Base-by-base conservation (phyloP, 164 flowering plant species). In the Pachysandra terminalis region DNA sequence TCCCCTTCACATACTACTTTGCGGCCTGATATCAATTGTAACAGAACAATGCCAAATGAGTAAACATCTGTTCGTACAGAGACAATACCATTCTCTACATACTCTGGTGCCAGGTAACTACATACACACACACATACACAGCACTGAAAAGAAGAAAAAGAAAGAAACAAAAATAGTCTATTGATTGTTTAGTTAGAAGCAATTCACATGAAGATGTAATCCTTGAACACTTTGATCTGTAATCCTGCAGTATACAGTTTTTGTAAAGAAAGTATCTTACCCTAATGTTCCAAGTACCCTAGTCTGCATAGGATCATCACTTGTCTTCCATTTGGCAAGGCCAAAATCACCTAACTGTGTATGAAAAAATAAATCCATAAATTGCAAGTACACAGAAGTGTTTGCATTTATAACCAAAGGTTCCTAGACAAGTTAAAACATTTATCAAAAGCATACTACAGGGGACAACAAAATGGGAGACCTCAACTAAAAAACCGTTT, bases 81-180 rank as follows among this genome's bases (percentile, higher is more conserved):
- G 52, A 85, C 84, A 63, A 78, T 76, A 3, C 89, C 91, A 75
- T 63, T 79, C 69, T 87, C 89, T 57, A 81, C 87, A 74, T 87
- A 85, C 65, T 87, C 91, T 59, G 91, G 89, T 53, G 91, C 91
- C 37, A 85, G 80, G 72, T 87, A 87, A 60, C 91, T 87, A 69
- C 61, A 73, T 17, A 58, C 68, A 58, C n/a, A n/a, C 37, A 32
- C 37, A 32, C 37, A 32, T 32, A 32, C 37, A 32, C 7, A 7
- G 5, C 37, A 32, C 37, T 32, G 3, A 7, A 32, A 7, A 32
- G 37, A 32, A 32, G 37, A 32, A 32, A 7, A 32, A 3, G 7
- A 32, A 32, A 32, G 37, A 32, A 22, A 65, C 3, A 24, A 59
- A 59, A 28, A n/a, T n/a, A n/a, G 59, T 12, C 19, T 27, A 16